A percentile compares a stretch with the other conserved stretches of the same genome.
Conservation (phyloP, 345 rosid species). For the Eucalyptus cloeziana region DNA sequence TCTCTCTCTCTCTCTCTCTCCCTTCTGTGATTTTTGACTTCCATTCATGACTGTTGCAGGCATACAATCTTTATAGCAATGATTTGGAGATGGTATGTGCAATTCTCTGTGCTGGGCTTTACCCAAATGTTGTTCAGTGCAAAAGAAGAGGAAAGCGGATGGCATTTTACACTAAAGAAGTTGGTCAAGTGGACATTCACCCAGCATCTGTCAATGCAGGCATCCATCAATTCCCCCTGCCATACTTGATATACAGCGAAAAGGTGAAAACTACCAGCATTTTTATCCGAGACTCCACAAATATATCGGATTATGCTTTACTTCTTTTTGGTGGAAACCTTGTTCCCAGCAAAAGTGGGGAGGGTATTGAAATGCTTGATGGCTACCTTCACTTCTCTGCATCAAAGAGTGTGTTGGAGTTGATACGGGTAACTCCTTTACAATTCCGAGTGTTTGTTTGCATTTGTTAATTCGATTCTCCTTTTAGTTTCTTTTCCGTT, state of each 20-base stretch:
- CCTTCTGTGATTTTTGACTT: not conserved
- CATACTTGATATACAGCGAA: constrained; percentile 84
- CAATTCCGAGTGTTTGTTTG: not conserved
- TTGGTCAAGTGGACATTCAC: constrained; percentile 90
- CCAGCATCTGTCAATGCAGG: constrained; percentile 92
- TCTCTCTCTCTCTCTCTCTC: not conserved
- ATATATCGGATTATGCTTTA: constrained; percentile 90
- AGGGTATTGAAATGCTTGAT: constrained; percentile 92
- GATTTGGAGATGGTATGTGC: constrained; percentile 90
- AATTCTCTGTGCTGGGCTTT: constrained; percentile 88
- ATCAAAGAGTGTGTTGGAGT: constrained; percentile 60
- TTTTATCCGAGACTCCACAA: constrained; percentile 76
- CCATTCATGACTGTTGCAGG: constrained; percentile 23
- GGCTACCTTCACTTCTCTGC: constrained; percentile 98
- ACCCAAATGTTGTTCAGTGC: constrained; percentile 96
- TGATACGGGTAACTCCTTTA: constrained; percentile 48
- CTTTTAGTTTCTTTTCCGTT: not conserved
- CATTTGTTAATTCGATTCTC: not conserved
- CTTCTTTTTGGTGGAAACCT: constrained; percentile 90
- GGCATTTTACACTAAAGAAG: constrained; percentile 85
- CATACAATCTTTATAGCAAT: constrained; percentile 69
- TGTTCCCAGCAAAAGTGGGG: constrained; percentile 55
- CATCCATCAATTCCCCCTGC: constrained; percentile 65
- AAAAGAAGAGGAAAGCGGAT: constrained; percentile 92
- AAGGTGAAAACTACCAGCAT: constrained; percentile 85